Evolutionary conservation across 805 yeast genomes (phyloP).

Genomic region (Myxozyma nipponensis): DNA sequence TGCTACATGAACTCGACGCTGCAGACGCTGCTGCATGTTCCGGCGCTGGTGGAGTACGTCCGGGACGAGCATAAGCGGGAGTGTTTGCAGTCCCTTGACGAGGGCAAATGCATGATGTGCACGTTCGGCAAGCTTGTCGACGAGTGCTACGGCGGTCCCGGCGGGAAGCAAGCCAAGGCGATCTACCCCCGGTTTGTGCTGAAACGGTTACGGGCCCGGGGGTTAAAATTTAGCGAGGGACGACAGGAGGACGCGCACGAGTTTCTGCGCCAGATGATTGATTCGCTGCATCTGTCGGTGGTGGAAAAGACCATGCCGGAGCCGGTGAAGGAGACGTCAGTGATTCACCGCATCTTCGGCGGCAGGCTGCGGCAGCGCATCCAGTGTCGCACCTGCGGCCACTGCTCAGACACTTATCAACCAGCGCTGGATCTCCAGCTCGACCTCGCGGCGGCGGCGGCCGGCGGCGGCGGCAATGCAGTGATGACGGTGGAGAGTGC

Average conservation of each 20-base stretch:
- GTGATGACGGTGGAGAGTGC: conserved; percentile 61
- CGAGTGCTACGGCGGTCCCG: conserved; percentile 17
- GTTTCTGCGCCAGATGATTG: conserved; percentile 49
- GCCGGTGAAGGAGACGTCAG: conserved; percentile 46
- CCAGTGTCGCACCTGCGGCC: conserved; percentile 76
- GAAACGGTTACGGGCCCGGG: conserved; percentile 60
- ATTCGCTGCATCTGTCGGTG: conserved; percentile 28
- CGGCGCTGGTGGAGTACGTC: conserved; percentile 83
- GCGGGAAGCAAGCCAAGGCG: conserved; percentile 15
- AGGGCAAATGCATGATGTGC: conserved; percentile 26
- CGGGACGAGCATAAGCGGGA: conserved; percentile 58
- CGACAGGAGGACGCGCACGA: conserved; percentile 94
- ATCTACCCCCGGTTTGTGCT: conserved; percentile 66
- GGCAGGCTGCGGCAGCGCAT: conserved; percentile 83
- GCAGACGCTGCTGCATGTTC: conserved; percentile 84
- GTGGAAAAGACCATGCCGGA: conserved; percentile 24
- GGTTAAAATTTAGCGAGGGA: conserved; percentile 20
- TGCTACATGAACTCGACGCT: conserved; percentile 96
- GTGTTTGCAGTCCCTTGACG: conserved; percentile 40
- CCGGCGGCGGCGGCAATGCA: conserved; percentile 5
- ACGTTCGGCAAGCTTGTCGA: conserved; percentile 23
- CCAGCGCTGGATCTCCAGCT: conserved; percentile 90
- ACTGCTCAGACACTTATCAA: conserved; percentile 80
- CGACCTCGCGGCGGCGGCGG: conserved; percentile 49
- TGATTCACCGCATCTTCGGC: conserved; percentile 90